These are phyloP conservation scores for Ambrosia artemisiifolia DNA, from an alignment of 129 eudicot species.

Conservation along the genomic window DNA sequence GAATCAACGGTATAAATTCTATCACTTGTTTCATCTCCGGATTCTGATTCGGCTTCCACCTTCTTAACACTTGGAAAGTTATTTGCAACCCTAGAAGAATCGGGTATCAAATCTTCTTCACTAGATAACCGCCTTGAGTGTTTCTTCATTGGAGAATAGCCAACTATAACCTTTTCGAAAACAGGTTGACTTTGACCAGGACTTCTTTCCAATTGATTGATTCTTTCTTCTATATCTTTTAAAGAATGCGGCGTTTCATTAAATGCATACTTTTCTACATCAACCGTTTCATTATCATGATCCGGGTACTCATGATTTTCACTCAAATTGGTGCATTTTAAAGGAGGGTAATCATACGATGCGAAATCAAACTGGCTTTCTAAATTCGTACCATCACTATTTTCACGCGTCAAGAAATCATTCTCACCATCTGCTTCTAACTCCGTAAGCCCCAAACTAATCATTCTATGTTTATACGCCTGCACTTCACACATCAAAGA, in stretches of 20 bases:
- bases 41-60: slow-evolving; percentile 59
- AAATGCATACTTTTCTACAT: slow-evolving; percentile 73
- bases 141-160: slow-evolving; percentile 68
- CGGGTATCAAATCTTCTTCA: slow-evolving; percentile 44
- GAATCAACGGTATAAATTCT: slow-evolving; percentile 81
- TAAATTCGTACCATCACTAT: slow-evolving; percentile 33
- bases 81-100: slow-evolving; percentile 14
- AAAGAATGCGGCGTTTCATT: slow-evolving; percentile 77
- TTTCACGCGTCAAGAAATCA: slow-evolving; percentile 39
- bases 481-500: slow-evolving; percentile 75
- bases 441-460: slow-evolving; percentile 83
- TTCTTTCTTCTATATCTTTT: slow-evolving; percentile 69
- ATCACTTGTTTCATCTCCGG: slow-evolving; percentile 76
- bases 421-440: slow-evolving; percentile 67
- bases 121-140: slow-evolving; percentile 57
- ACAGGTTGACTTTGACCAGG: slow-evolving; percentile 59
- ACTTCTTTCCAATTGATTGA: slow-evolving; percentile 61
- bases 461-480: slow-evolving; percentile 76
- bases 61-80: slow-evolving; percentile 46
- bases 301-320: slow-evolving; percentile 52
- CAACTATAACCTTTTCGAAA: slow-evolving; percentile 76
- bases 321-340: slow-evolving; percentile 60
- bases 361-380: slow-evolving; percentile 52
- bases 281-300: slow-evolving; percentile 47
- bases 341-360: slow-evolving; percentile 59